A percentile compares a stretch with the other conserved stretches of the same genome.
Evolutionary conservation across 1,284 basidiomycete species (phyloP).

Genomic region (Kwoniella shivajii): DNA sequence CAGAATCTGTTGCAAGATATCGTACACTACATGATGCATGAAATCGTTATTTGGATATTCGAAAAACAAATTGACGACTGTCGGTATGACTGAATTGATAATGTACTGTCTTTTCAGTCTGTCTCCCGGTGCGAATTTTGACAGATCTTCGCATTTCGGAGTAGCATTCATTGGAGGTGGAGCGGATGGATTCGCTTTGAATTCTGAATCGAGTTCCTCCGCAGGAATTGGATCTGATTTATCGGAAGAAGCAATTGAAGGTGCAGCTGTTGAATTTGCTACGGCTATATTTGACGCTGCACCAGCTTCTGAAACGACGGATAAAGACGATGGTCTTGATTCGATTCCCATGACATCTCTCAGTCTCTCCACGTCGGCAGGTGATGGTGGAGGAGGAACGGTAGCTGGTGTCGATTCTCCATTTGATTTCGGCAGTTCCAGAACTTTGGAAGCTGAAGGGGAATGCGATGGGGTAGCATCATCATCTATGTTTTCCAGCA

Average conservation of each 20-base stretch:
- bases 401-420: neutral
- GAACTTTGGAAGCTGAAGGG: slow-evolving; percentile 16
- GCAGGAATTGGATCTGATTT: too few species aligned
- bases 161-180: neutral
- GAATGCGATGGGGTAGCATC: slow-evolving; percentile 31
- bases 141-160: neutral
- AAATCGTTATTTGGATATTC: slow-evolving; percentile 98
- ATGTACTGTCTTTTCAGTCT: slow-evolving; percentile 74
- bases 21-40: slow-evolving; percentile 94
- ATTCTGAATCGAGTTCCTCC: too few species aligned
- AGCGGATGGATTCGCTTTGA: too few species aligned
- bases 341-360: slow-evolving; percentile 43
- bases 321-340: slow-evolving; percentile 11
- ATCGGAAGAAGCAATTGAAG: slow-evolving; percentile 31
- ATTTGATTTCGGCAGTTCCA: slow-evolving; percentile 1
- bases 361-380: slow-evolving; percentile 41
- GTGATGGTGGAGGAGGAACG: slow-evolving; percentile 41
- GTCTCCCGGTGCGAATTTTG: slow-evolving; percentile 62
- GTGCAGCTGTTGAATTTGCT: slow-evolving; percentile 31
- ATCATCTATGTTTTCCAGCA: slow-evolving; percentile 68
- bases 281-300: slow-evolving; percentile 30
- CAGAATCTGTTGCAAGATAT: slow-evolving; percentile 92
- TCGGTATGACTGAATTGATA: slow-evolving; percentile 69
- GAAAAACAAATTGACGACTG: slow-evolving; percentile 87
- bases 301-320: slow-evolving; percentile 26